Conservation (phyloP, 306 rosid species). For the Castanea sativa region DNA sequence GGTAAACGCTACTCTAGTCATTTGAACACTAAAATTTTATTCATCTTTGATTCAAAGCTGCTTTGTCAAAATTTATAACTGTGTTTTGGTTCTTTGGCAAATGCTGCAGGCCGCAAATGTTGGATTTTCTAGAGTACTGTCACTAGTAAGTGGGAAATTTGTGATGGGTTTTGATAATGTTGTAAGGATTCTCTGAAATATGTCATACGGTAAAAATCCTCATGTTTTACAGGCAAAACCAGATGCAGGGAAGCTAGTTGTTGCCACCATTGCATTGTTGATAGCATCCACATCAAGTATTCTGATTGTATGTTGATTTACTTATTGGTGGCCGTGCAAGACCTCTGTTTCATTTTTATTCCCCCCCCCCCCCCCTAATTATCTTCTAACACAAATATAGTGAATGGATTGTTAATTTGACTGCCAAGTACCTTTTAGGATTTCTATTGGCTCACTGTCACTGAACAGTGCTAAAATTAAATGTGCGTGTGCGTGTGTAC, state of each 20-base stretch:
- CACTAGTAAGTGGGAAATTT: constrained; percentile 25
- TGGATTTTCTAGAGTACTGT: constrained; percentile 7
- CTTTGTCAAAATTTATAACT: background rate
- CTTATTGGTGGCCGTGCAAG: background rate
- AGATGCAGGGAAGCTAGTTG: constrained; percentile 26
- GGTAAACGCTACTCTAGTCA: constrained; percentile 8
- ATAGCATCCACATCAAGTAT: constrained; percentile 30
- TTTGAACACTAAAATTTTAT: background rate
- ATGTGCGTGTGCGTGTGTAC: too few species aligned
- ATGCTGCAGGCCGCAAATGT: constrained; percentile 31
- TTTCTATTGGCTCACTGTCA: background rate
- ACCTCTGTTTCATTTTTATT: background rate
- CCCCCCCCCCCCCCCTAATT: background rate
- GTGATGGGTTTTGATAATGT: background rate
- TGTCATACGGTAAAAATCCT: background rate
- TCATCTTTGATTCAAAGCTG: background rate
- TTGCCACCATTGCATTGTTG: constrained; percentile 31
- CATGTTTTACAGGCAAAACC: constrained; percentile 26
- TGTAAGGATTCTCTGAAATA: background rate
- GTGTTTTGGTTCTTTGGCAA: constrained; percentile 13
- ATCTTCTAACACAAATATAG: background rate
- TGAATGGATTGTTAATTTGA: background rate
- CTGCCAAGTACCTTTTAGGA: background rate
- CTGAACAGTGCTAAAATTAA: background rate
- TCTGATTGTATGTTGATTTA: constrained; percentile 26